These are phyloP conservation scores for Clonostachys chloroleuca DNA, from an alignment of 2,329 filamentous ascomycete species.

Conservation along the genomic window DNA sequence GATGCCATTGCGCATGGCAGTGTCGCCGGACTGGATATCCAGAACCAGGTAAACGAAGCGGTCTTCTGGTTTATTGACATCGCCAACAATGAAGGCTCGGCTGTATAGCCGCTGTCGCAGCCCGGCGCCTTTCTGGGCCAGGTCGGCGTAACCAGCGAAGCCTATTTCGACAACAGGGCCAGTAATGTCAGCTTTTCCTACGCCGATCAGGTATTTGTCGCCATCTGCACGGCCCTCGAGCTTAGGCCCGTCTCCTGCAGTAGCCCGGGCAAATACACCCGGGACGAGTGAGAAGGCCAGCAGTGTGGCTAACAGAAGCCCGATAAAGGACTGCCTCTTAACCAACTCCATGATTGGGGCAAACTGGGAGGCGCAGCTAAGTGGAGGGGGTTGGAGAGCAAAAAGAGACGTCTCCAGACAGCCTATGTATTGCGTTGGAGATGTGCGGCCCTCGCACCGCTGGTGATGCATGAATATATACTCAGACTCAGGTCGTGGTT, in stretches of 20 bases:
- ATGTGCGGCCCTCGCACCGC: no score
- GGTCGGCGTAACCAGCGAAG: constrained; percentile 87
- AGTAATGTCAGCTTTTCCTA: constrained; percentile 55
- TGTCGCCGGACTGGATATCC: constrained; percentile 85
- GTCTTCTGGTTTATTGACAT: constrained; percentile 59
- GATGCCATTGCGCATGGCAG: constrained; percentile 83
- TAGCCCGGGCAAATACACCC: no score
- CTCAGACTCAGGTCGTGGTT: no score
- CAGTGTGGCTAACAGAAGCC: background rate
- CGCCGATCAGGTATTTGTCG: constrained; percentile 44
- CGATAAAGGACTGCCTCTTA: background rate
- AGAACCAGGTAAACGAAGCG: constrained; percentile 85
- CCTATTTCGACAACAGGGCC: constrained; percentile 85
- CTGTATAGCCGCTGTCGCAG: constrained; percentile 85
- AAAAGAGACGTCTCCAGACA: background rate
- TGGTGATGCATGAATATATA: no score
- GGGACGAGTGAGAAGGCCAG: background rate
- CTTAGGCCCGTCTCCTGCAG: background rate
- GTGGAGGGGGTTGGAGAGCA: no score
- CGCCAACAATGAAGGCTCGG: constrained; percentile 81
- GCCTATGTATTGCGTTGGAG: background rate
- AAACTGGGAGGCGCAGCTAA: background rate
- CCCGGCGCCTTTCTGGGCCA: constrained; percentile 77
- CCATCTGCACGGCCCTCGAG: constrained; percentile 5
- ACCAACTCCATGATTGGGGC: background rate